Conservation (phyloP, 495 filamentous ascomycete species). For the Clavariopsis aquatica region DNA sequence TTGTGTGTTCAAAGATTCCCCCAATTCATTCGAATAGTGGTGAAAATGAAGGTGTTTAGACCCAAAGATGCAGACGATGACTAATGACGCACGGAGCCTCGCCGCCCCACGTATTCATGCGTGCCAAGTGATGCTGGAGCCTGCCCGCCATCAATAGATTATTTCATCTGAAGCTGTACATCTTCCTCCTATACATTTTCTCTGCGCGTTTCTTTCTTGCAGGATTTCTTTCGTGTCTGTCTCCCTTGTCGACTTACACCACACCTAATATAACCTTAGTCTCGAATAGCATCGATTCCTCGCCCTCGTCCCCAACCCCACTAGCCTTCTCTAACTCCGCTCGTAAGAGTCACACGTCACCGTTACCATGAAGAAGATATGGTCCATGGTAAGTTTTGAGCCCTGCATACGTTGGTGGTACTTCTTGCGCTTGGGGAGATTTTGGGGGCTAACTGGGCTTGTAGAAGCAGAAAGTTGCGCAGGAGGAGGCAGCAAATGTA, state of each 20-base stretch:
- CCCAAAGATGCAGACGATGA: background rate
- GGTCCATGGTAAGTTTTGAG: slow-evolving; percentile 80
- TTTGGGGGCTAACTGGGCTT: slow-evolving; percentile 19
- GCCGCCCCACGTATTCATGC: background rate
- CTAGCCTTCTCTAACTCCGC: background rate
- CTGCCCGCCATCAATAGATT: background rate
- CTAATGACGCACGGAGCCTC: background rate
- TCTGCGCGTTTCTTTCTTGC: background rate
- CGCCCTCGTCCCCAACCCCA: background rate
- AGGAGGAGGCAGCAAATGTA: slow-evolving; percentile 65
- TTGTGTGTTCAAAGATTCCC: no score
- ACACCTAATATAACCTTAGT: background rate
- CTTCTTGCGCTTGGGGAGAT: background rate
- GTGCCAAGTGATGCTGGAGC: background rate
- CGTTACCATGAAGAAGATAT: slow-evolving; percentile 94
- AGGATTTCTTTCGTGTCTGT: background rate
- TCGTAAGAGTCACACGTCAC: slow-evolving; percentile 4
- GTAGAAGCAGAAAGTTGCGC: slow-evolving; percentile 93
- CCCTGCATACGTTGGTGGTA: background rate
- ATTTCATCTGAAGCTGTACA: background rate
- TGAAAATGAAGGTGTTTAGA: background rate
- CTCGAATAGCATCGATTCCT: background rate
- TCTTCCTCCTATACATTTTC: background rate
- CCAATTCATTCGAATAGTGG: no score
- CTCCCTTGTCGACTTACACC: background rate